A percentile compares a stretch with the other conserved stretches of the same genome.
phyloP scores from a whole-genome alignment of 2,329 filamentous ascomycete genomes.

The Zymoseptoria pseudotritici region DNA sequence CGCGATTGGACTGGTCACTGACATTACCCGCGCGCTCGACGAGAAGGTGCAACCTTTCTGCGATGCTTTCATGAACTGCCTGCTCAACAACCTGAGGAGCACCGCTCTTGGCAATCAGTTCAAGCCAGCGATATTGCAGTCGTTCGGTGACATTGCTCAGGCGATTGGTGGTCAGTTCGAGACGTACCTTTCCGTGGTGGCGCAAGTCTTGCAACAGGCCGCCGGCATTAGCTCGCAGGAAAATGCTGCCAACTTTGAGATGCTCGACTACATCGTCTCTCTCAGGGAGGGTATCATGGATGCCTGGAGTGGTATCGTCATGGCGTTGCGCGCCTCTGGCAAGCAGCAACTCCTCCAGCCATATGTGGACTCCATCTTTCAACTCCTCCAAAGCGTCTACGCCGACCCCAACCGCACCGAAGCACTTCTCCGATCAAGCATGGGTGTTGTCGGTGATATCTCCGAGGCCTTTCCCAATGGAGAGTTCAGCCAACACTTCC shows the following conservation, averaged over 20 bases:
- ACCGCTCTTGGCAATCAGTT: conserved; percentile 87
- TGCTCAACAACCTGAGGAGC: conserved; percentile 85
- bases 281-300: conserved; percentile 97
- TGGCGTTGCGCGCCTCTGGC: conserved; percentile 77
- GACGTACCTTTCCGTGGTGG: conserved; percentile 85
- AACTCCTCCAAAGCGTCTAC: conserved; percentile 72
- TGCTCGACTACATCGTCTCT: conserved; percentile 93
- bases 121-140: conserved; percentile 95
- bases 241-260: conserved; percentile 62
- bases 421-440: conserved; percentile 81
- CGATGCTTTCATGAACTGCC: conserved; percentile 96
- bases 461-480: conserved; percentile 90
- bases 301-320: conserved; percentile 94
- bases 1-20: conserved; percentile 94
- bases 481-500: conserved; percentile 76
- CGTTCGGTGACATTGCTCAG: conserved; percentile 94
- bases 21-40: conserved; percentile 86
- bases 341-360: conserved; percentile 67
- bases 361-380: conserved; percentile 79
- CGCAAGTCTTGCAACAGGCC: conserved; percentile 88
- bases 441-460: conserved; percentile 96
- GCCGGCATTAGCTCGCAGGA: conserved; percentile 67
- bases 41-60: conserved; percentile 90
- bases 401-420: conserved; percentile 84
- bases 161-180: conserved; percentile 90